Conservation (phyloP, 1,139 yeast genomes). For the Blastobotrys ciferrii region DNA sequence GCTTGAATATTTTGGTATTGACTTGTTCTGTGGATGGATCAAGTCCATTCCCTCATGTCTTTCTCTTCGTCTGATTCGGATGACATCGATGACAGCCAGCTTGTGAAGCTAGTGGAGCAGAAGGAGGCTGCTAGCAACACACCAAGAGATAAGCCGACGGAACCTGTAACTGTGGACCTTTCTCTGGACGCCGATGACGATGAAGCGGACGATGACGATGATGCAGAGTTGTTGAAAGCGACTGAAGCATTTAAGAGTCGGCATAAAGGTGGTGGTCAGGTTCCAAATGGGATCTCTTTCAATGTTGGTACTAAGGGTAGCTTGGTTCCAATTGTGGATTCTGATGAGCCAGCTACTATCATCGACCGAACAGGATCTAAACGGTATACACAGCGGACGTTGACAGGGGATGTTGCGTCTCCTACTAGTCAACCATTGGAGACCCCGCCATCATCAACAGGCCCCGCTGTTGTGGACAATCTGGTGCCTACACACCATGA, state of each 20-base stretch:
- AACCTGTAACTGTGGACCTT: background rate
- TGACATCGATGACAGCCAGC: background rate
- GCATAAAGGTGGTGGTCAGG: background rate
- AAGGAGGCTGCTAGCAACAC: background rate
- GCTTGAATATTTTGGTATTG: background rate
- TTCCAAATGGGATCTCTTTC: conserved; percentile 1
- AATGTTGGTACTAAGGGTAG: conserved; percentile 1
- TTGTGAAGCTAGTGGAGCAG: background rate
- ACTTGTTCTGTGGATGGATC: background rate
- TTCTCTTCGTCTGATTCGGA: background rate
- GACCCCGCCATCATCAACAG: background rate
- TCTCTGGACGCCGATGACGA: background rate
- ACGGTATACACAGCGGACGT: background rate
- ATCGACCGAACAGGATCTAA: background rate
- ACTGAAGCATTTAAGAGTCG: background rate
- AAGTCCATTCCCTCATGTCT: background rate
- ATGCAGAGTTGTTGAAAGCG: conserved; percentile 8
- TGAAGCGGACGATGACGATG: conserved; percentile 9
- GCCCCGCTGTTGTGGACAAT: background rate
- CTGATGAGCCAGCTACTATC: background rate
- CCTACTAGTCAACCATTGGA: background rate
- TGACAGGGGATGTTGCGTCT: conserved; percentile 1
- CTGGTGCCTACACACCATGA: conserved; percentile 38
- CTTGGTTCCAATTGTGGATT: background rate
- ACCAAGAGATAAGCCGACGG: background rate